Evolutionary conservation across 1,284 basidiomycete species (phyloP).

Genomic region (Cryptococcus jaspeensis): DNA sequence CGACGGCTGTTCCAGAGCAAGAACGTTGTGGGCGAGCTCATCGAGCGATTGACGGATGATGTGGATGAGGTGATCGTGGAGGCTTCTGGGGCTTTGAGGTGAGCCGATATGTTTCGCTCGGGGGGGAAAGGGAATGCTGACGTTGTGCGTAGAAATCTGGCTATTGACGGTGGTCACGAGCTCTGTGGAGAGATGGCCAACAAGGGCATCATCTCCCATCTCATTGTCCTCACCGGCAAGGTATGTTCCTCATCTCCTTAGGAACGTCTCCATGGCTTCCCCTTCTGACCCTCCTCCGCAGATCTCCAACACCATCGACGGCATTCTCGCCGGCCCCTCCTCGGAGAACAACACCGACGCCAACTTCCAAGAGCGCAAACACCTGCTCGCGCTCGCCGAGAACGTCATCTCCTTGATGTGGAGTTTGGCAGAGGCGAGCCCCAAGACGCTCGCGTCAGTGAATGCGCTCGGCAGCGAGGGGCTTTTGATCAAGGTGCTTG

Average conservation of each 20-base stretch:
- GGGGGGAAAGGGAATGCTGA: background rate
- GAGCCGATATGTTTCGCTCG: background rate
- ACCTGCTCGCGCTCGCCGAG: conserved; percentile 82
- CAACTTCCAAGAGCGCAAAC: conserved; percentile 62
- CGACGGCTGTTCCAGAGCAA: conserved; percentile 82
- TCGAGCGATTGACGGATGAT: conserved; percentile 75
- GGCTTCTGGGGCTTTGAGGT: conserved; percentile 80
- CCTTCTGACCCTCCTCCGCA: conserved; percentile 47
- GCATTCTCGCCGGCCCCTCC: conserved; percentile 56
- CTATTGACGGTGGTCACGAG: conserved; percentile 89
- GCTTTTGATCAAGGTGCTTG: conserved; percentile 80
- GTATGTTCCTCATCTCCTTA: conserved; percentile 13
- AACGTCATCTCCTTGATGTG: conserved; percentile 87
- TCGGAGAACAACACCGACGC: conserved; percentile 47
- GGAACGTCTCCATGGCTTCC: background rate
- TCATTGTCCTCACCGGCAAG: conserved; percentile 44
- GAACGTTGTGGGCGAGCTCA: conserved; percentile 82
- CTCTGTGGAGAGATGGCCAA: conserved; percentile 96
- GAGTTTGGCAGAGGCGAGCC: conserved; percentile 80
- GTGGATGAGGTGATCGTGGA: conserved; percentile 85
- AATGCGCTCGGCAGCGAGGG: conserved; percentile 72
- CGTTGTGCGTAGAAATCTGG: conserved; percentile 70
- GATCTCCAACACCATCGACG: conserved; percentile 72
- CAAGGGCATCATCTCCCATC: conserved; percentile 75
- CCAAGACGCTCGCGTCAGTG: conserved; percentile 82